Evolutionary conservation across 257 asterid genomes (phyloP), one percentile per base, ranked within the genome.

Genomic region (Solanum pinnatisectum): DNA sequence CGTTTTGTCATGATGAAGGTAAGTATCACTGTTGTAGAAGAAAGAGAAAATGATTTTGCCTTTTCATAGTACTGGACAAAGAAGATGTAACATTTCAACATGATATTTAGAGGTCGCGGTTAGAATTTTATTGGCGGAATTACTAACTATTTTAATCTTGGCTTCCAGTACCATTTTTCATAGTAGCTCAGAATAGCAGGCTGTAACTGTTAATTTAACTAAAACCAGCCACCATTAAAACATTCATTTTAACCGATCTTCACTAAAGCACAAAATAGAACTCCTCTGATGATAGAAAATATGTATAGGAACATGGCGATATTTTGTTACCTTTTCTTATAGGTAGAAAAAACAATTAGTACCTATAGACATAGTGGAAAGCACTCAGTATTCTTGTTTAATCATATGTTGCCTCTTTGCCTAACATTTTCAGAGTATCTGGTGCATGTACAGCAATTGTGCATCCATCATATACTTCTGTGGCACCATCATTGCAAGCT

Each of bases 331-430:
- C 81, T 73, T 73, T 8, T 35, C 10, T 20, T 36, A 9, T 12
- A 36, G 49, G 46, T 20, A 36, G 30, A 73, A 20, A 72, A 25
- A 10, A 65, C 15, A 46, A 65, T 65, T 65, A 65, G 16, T 73
- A 95, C 99, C 98, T 96, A 79, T 93, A 89, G 71, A 95, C 96
- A 59, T 95, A 96, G 84, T 94, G 97, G 91, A 96, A 95, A 86
- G 98, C 99, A 37, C 98, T 96, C 22, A 96, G 97, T 77, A 93
- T 92, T 90, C 95, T 91, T 77, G n/a, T 37, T 93, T 96, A 98
- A 63, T 95, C 95, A 22, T 63, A 88, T 27, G 98, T 94, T 20
- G 96, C 98, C 87, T 93, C 88, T 27, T 93, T 83, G 49, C 99
- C 98, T 71, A 95, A 88, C 93, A 96, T 91, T 42, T 90, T 90